phyloP scores from a whole-genome alignment of 768 basidiomycete species.

The Mrakia blollopis region DNA sequence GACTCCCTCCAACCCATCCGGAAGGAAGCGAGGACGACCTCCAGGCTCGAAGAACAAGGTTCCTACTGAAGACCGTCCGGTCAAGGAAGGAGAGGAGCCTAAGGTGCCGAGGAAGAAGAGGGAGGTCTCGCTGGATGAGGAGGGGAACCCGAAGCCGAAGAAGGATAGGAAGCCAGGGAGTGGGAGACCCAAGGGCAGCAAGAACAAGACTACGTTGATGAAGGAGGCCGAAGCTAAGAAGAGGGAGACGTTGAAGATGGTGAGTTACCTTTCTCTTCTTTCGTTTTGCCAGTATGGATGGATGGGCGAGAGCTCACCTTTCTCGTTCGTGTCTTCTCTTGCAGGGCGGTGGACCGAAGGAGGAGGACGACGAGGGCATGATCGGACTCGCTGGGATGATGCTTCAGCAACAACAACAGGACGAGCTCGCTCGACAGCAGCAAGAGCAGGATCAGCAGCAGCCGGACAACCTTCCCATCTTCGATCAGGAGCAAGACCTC shows the following conservation, averaged over 20 bases:
- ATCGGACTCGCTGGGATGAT: neutral
- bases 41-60: conserved; percentile 11
- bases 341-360: neutral
- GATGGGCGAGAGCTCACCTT: neutral
- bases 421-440: neutral
- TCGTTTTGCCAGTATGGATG: neutral
- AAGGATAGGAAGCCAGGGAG: conserved; percentile 14
- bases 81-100: neutral
- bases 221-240: conserved; percentile 6
- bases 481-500: neutral
- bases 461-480: neutral
- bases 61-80: neutral
- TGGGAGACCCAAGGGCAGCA: conserved; percentile 12
- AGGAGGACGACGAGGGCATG: neutral
- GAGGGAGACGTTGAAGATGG: neutral
- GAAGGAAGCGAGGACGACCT: conserved; percentile 14
- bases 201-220: conserved; percentile 3
- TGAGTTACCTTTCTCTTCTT: neutral
- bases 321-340: too few species aligned
- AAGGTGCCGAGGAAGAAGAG: conserved; percentile 2
- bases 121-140: neutral
- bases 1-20: neutral
- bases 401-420: neutral
- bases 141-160: neutral
- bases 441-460: neutral